These are phyloP conservation scores for Diplogelasinospora grovesii DNA, from an alignment of 495 filamentous ascomycete species.

Conservation along the genomic window DNA sequence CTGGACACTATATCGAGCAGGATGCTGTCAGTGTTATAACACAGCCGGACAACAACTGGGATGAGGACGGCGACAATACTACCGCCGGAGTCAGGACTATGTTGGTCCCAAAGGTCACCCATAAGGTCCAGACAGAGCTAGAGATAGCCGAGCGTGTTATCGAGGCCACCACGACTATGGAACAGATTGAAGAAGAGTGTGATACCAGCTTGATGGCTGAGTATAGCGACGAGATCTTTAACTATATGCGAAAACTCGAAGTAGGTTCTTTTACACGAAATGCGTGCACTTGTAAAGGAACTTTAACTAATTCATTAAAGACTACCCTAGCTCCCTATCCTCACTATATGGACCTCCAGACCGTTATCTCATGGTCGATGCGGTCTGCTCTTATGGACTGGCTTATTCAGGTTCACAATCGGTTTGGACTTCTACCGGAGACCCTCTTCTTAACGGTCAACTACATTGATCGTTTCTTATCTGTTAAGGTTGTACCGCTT, in stretches of 20 bases:
- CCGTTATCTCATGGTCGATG: conserved; percentile 99
- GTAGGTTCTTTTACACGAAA: conserved; percentile 33
- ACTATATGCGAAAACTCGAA: conserved; percentile 84
- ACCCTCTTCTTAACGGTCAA: conserved; percentile 91
- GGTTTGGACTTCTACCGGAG: conserved; percentile 86
- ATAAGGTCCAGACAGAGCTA: conserved; percentile 58
- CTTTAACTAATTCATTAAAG: conserved; percentile 41
- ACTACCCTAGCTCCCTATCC: conserved; percentile 74
- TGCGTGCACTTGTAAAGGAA: not conserved
- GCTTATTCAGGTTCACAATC: conserved; percentile 91
- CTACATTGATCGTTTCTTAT: conserved; percentile 94
- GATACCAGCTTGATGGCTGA: conserved; percentile 99
- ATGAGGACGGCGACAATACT: conserved; percentile 74
- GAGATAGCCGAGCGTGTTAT: conserved; percentile 62
- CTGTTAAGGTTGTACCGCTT: conserved; percentile 86
- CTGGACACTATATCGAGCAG: no score
- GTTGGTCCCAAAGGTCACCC: conserved; percentile 63
- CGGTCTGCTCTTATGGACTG: conserved; percentile 96
- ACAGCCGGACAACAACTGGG: conserved; percentile 70
- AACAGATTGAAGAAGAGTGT: conserved; percentile 81
- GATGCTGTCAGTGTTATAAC: conserved; percentile 33
- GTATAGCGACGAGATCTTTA: conserved; percentile 92
- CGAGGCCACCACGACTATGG: conserved; percentile 42
- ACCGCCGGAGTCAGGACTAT: conserved; percentile 61
- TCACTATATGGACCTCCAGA: conserved; percentile 93